Evolutionary conservation across 768 basidiomycete genomes (phyloP).

Genomic region (Naganishia kalamii): DNA sequence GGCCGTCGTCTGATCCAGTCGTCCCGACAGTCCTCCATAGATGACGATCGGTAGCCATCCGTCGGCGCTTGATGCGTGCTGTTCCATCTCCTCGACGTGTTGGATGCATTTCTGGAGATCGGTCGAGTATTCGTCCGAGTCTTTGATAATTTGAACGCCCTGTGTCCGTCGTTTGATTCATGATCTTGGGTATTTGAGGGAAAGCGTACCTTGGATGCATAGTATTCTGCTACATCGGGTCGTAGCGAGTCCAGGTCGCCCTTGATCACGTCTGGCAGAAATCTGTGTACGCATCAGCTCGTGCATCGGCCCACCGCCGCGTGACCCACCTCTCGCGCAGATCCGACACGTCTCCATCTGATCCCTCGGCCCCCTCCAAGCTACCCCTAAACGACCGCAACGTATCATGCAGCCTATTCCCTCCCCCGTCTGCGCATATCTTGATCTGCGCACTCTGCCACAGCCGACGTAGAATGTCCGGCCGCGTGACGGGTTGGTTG

Average conservation of each 20-base stretch:
- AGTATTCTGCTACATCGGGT: constrained; percentile 65
- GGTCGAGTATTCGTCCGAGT: constrained; percentile 73
- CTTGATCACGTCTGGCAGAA: constrained; percentile 76
- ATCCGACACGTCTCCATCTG: neutral
- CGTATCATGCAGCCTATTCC: constrained; percentile 70
- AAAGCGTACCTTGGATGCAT: constrained; percentile 53
- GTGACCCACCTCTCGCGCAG: neutral
- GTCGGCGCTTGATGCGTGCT: constrained; percentile 22
- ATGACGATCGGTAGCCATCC: constrained; percentile 43
- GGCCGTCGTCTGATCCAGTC: constrained; percentile 90
- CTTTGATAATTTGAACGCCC: constrained; percentile 64
- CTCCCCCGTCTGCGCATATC: constrained; percentile 81
- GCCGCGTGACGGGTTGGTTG: constrained; percentile 73
- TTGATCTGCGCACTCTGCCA: constrained; percentile 54
- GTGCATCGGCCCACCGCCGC: neutral
- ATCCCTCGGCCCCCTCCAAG: neutral
- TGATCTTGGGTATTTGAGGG: neutral
- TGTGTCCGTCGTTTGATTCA: constrained; percentile 37
- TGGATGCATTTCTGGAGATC: constrained; percentile 89
- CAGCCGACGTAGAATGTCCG: constrained; percentile 57
- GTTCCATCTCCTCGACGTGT: constrained; percentile 59
- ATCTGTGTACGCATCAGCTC: constrained; percentile 50
- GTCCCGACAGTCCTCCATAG: constrained; percentile 80
- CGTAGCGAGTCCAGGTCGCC: constrained; percentile 89
- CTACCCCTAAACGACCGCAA: neutral